These are phyloP conservation scores for Lichina pygmaea DNA, from an alignment of 495 filamentous ascomycete genomes.

Conservation along the genomic window DNA sequence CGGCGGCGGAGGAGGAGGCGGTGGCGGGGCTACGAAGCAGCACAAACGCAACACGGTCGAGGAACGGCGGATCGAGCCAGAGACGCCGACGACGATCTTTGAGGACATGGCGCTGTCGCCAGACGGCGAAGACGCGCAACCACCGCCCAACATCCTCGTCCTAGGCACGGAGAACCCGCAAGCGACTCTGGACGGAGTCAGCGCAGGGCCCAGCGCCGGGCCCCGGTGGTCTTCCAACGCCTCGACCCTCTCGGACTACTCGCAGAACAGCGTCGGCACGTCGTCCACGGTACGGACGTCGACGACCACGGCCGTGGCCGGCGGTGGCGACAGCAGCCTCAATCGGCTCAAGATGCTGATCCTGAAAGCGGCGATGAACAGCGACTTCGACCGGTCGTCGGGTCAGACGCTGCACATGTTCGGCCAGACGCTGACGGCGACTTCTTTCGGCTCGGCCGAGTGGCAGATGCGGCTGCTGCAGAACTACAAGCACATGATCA, in stretches of 20 bases:
- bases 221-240: constrained; percentile 42
- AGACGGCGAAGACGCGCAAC: constrained; percentile 29
- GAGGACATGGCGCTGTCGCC: constrained; percentile 67
- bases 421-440: constrained; percentile 45
- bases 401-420: constrained; percentile 33
- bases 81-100: constrained; percentile 82
- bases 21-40: constrained; percentile 1
- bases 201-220: constrained; percentile 6
- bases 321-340: constrained; percentile 43
- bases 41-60: constrained; percentile 21
- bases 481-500: constrained; percentile 49
- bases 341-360: constrained; percentile 47
- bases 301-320: constrained; percentile 35
- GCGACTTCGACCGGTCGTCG: constrained; percentile 31
- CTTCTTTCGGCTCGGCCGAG: constrained; percentile 44
- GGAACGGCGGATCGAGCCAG: constrained; percentile 24
- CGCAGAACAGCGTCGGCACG: constrained; percentile 38
- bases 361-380: constrained; percentile 56
- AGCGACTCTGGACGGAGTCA: constrained; percentile 4
- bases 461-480: constrained; percentile 46
- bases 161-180: constrained; percentile 30
- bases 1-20: constrained; percentile 3
- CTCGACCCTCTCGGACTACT: constrained; percentile 42
- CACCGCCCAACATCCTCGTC: constrained; percentile 61
- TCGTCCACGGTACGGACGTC: constrained; percentile 31